Percentiles rank a stretch among this genome's conserved stretches.
These are phyloP conservation scores for Coemansia sp. DNA, from an alignment of 192 early-diverging fungal species.

Conservation along the genomic window DNA sequence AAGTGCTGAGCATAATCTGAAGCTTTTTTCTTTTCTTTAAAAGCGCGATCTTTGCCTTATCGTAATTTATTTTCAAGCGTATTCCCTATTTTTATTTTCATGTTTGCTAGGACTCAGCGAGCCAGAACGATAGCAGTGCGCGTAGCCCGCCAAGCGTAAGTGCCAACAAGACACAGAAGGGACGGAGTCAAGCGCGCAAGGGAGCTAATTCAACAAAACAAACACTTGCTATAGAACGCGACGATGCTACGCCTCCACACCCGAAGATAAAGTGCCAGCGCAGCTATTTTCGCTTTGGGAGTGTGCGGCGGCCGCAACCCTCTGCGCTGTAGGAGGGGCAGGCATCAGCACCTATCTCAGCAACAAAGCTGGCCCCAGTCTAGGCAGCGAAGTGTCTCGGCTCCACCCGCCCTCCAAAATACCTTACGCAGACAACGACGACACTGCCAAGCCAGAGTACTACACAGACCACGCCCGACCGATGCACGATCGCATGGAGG, in stretches of 20 bases:
- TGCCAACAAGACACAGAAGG: background rate
- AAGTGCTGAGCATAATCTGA: background rate
- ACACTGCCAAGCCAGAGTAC: conserved; percentile 18
- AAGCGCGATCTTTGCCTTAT: background rate
- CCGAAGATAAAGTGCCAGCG: background rate
- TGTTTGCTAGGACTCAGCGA: conserved; percentile 4
- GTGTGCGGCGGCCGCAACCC: background rate
- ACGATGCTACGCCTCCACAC: background rate
- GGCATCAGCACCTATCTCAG: background rate
- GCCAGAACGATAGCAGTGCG: background rate
- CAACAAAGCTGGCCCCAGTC: background rate
- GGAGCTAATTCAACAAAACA: background rate
- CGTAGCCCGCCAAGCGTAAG: conserved; percentile 5
- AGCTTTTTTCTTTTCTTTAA: background rate
- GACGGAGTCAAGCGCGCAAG: background rate
- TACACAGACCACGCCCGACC: conserved; percentile 36
- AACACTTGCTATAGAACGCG: background rate
- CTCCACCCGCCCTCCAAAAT: conserved; percentile 24
- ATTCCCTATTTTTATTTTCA: background rate
- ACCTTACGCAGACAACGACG: conserved; percentile 29
- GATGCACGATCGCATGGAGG: conserved; percentile 84
- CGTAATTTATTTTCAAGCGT: background rate
- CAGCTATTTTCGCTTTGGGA: conserved; percentile 4
- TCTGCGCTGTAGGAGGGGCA: conserved; percentile 1
- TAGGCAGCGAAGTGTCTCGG: conserved; percentile 25